Base-by-base conservation (phyloP, 176 grass and related monocot species). In the Cocos nucifera region DNA sequence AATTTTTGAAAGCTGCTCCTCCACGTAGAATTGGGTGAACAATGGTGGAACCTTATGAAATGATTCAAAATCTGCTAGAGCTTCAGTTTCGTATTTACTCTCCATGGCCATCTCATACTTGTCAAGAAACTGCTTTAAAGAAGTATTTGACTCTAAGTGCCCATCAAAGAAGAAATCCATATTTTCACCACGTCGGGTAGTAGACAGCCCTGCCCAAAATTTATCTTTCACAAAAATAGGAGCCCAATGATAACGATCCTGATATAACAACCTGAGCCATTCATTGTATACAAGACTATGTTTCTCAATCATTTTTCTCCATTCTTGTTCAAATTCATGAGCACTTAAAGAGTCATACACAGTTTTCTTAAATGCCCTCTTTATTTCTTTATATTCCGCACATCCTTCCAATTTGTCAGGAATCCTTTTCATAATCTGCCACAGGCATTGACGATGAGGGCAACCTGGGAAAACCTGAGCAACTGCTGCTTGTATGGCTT, bases 11-110 rank as follows among this genome's bases (percentile, higher is more conserved):
- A 97, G 84, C 66, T 97, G 93, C 53, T 97, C 87, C 75, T 97
- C 93, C 93, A 91, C 88, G 64, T 92, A 88, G 60, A 98, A 98
- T 72, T 91, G 91, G 35, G 93, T 92, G 49, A 98, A 87, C 35
- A 76, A 66, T 57, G 93, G 87, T 15, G 87, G 75, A 61, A 86
- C 75, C 81, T 98, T 98, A 65, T 98, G 93, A 65, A 98, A 98
- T 69, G 87, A 92, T 60, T 91, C 93, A 64, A 98, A 98, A 78
- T 98, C 93, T 75, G 93, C 87, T 78, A 92, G 87, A 25, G 87
- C 80, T 64, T 91, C 93, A 67, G 88, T 97, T 69, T 88, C 93
- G 61, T 88, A 88, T 77, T 91, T 97, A 28, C 81, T 88, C 81
- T 88, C 75, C 77, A 97, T 73, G 70, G 76, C 74, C 60, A 77